Evolutionary conservation across 2,329 filamentous ascomycete species (phyloP).

Genomic region (Fusarium pseudonygamai): DNA sequence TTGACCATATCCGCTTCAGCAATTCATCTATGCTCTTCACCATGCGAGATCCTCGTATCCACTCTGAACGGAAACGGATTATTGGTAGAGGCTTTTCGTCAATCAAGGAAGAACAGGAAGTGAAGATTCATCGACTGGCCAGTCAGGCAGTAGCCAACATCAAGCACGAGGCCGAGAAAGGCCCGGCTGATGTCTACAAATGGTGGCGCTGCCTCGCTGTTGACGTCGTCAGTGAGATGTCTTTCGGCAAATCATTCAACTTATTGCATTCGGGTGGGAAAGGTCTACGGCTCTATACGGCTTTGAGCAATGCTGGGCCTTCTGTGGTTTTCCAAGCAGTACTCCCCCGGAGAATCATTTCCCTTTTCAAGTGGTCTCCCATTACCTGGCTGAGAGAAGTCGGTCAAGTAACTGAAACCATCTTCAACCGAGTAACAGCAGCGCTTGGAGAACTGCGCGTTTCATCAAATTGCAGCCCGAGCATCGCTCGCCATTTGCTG

Average conservation of each 20-base stretch:
- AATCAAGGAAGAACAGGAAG: not conserved
- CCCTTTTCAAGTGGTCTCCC: not conserved
- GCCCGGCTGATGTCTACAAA: constrained; percentile 3
- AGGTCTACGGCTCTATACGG: not conserved
- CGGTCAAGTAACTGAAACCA: not conserved
- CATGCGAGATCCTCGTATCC: constrained; percentile 3
- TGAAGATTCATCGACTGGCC: not conserved
- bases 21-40: constrained; percentile 8
- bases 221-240: constrained; percentile 7
- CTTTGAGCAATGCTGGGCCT: not conserved
- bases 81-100: not conserved
- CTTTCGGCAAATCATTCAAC: not conserved
- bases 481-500: not conserved
- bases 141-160: not conserved
- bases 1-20: constrained; percentile 8
- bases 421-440: not conserved
- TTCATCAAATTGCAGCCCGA: not conserved
- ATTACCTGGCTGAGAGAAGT: not conserved
- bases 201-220: constrained; percentile 17
- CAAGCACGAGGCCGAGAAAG: not conserved
- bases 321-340: constrained; percentile 2
- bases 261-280: not conserved
- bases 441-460: not conserved
- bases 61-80: not conserved
- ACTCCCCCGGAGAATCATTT: not conserved